Base-by-base conservation (phyloP, 495 filamentous ascomycete species). In the Annulohypoxylon nitens region DNA sequence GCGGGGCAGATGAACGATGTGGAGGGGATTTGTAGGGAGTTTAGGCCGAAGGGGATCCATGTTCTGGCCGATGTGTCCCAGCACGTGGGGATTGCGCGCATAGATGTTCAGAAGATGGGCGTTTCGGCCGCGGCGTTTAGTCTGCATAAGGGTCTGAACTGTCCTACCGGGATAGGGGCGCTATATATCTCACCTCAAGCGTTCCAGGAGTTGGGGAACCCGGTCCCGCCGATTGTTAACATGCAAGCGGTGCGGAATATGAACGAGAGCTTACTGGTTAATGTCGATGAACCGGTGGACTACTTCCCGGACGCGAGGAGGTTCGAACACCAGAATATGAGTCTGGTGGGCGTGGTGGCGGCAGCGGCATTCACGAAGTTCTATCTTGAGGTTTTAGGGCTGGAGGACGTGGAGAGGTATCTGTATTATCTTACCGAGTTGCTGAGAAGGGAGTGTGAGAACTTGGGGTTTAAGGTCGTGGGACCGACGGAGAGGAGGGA, bases 321-420 rank as follows among this genome's bases (percentile, higher is more conserved):
- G 25, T 76, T 76, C 64, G 74, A 76, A 47, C 74, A 76, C 25
- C 50, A 60, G 26, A 76, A 76, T 26, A 62, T 74, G 70, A 76
- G 71, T 14, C 41, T 74, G 2, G 67, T 71, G 11, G 62, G 9
- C 4, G 74, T 51, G 0, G 71, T 33, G n/a, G 74, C 74, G 4
- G 74, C 74, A 7, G 63, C 34, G 20, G 74, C 70, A 10, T 76
- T 55, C 14, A 11, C 60, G 14, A 18, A 62, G 16, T 76, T 76
- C 33, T 76, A 76, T 34, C 53, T 74, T 0, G 74, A 74, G 25
- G 67, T 43, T 0, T 45, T 74, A 3, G 67, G 67, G 2, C 63
- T 70, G 1, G 70, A 9, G 36, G 71, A 76, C 9, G 70, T 76
- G 1, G 70, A 76, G 74, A 67, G 55, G 34, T 54, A 74, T 59